Percentiles rank a stretch among this genome's conserved stretches.
Conservation (phyloP, 805 yeast species). For the Metschnikowia lachancei region DNA sequence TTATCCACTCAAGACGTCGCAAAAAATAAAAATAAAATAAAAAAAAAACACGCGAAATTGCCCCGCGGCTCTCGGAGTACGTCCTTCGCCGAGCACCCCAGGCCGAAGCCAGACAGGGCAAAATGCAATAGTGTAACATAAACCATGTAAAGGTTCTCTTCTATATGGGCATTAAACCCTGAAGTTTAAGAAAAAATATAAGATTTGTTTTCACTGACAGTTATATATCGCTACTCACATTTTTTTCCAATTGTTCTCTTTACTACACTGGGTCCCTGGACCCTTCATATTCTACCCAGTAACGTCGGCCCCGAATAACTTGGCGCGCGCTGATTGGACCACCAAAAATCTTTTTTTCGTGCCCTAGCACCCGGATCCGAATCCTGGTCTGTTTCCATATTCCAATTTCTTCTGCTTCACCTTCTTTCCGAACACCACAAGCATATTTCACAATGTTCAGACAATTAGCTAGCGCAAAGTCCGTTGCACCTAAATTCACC, state of each 20-base stretch:
- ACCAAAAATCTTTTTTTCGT: slow-evolving; percentile 17
- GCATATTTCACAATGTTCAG: slow-evolving; percentile 18
- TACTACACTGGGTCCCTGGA: background rate
- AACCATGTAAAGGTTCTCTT: background rate
- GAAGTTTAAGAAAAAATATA: too few relatives aligned
- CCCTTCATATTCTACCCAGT: background rate
- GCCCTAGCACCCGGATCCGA: slow-evolving; percentile 11
- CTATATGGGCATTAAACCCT: background rate
- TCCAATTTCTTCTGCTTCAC: slow-evolving; percentile 10
- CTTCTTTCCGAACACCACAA: slow-evolving; percentile 10
- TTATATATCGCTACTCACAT: too few relatives aligned
- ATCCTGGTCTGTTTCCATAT: slow-evolving; percentile 7
- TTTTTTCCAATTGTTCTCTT: background rate
- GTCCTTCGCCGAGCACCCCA: slow-evolving; percentile 2
- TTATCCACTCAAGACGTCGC: too few relatives aligned
- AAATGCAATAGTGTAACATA: background rate
- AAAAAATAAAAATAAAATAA: background rate
- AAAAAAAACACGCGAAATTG: background rate
- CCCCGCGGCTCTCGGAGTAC: slow-evolving; percentile 2
- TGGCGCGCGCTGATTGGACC: slow-evolving; percentile 21
- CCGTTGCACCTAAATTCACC: slow-evolving; percentile 25
- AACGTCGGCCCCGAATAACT: slow-evolving; percentile 18
- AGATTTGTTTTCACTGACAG: too few relatives aligned
- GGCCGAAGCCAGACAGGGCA: background rate
- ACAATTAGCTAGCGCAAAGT: slow-evolving; percentile 21